These are phyloP conservation scores for Phlyctochytrium arcticum DNA, from an alignment of 192 early-diverging fungal species.

Conservation along the genomic window DNA sequence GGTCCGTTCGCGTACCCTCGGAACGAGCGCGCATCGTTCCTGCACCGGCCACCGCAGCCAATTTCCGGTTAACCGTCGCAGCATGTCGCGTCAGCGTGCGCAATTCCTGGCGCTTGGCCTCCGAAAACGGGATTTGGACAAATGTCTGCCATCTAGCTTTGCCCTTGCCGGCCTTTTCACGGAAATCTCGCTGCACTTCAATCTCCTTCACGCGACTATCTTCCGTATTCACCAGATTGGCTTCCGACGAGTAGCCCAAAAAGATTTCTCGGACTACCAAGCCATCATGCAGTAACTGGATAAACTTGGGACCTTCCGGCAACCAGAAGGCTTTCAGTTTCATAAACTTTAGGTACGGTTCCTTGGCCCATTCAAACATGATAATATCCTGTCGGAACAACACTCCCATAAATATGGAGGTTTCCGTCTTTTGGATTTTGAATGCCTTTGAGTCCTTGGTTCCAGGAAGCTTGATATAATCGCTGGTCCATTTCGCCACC, in stretches of 20 bases:
- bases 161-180: slow-evolving; percentile 11
- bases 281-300: slow-evolving; percentile 56
- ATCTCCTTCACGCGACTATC: slow-evolving; percentile 51
- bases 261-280: slow-evolving; percentile 50
- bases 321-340: slow-evolving; percentile 65
- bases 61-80: slow-evolving; percentile 52
- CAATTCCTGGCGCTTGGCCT: slow-evolving; percentile 36
- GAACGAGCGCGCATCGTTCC: not conserved
- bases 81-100: slow-evolving; percentile 23
- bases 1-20: slow-evolving; percentile 19
- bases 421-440: slow-evolving; percentile 50
- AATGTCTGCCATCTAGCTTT: slow-evolving; percentile 55
- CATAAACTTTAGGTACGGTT: slow-evolving; percentile 63
- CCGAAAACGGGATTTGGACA: slow-evolving; percentile 56
- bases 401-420: slow-evolving; percentile 49
- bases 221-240: slow-evolving; percentile 50
- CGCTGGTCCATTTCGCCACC: slow-evolving; percentile 43
- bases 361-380: slow-evolving; percentile 63
- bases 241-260: slow-evolving; percentile 50
- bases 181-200: slow-evolving; percentile 49
- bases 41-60: slow-evolving; percentile 42
- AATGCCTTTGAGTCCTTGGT: slow-evolving; percentile 53
- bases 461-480: slow-evolving; percentile 58
- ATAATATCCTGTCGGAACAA: slow-evolving; percentile 48
- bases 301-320: slow-evolving; percentile 55